Base-by-base conservation (phyloP, 192 early-diverging fungal species). In the Helicostylum pulchrum region DNA sequence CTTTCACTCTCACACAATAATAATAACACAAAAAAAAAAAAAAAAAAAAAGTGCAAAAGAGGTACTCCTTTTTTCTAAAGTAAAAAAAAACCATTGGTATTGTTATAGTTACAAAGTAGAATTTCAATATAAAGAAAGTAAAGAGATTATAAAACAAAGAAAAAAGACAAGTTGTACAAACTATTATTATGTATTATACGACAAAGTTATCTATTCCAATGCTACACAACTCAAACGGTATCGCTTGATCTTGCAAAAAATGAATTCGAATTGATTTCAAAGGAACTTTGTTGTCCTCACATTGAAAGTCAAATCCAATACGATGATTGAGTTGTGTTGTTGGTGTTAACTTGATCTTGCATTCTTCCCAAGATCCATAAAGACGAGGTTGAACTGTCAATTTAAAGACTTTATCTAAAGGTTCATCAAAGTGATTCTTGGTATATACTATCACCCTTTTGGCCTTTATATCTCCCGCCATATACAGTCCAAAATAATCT, bases 401-500 rank as follows among this genome's bases (percentile, higher is more conserved):
- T 17, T 21, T 44, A 62, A 61, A 68, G 51, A 62, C 26, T 9
- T 30, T 10, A 4, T 48, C n/a, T 0, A 55, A 8, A 8, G 52
- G 46, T 31, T 39, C 43, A 10, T 44, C 21, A n/a, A 39, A 30
- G 9, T 10, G 9, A 10, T 20, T 53, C 34, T 39, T 61, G 6
- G 39, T 32, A 55, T 55, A 45, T 8, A 62, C 19, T 12, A n/a
- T 20, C 3, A 62, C 32, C 8, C 39, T 46, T 20, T 44, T 51
- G 42, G 64, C 64, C 20, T 49, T 42, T 3, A 65, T 66, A 15
- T 53, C 53, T 7, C 57, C 74, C 1, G 78, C 68, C 60, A 83
- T 75, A 21, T 71, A 64, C 9, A 83, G 19, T 14, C 81, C 81
- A 76, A 83, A 80, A 21, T 76, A 80, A 63, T 80, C 78, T 17